A percentile compares a stretch with the other conserved stretches of the same genome.
Conservation (phyloP, 257 asterid species). For the Linderniella brevidens region DNA sequence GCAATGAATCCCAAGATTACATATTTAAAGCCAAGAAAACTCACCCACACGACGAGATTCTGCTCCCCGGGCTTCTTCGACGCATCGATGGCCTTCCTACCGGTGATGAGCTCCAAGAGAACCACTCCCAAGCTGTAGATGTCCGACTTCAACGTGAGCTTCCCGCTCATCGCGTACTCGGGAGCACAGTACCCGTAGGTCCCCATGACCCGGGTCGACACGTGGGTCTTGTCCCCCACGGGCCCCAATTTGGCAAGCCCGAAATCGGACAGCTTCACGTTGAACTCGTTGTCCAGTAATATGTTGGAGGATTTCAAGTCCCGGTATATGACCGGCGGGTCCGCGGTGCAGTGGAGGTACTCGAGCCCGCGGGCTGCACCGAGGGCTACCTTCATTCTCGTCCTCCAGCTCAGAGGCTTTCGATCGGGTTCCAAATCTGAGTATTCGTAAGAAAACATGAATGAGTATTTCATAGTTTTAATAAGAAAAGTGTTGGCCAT, state of each 20-base stretch:
- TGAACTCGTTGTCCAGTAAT: slow-evolving; percentile 38
- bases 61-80: slow-evolving; percentile 38
- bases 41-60: slow-evolving; percentile 56
- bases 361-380: slow-evolving; percentile 71
- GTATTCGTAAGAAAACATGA: background rate
- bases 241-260: slow-evolving; percentile 75
- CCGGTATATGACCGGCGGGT: slow-evolving; percentile 65
- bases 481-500: background rate
- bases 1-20: too few relatives aligned
- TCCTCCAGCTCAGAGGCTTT: slow-evolving; percentile 45
- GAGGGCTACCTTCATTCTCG: slow-evolving; percentile 42
- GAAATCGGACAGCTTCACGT: slow-evolving; percentile 57
- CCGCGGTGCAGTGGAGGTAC: slow-evolving; percentile 46
- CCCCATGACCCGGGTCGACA: slow-evolving; percentile 69
- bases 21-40: slow-evolving; percentile 5
- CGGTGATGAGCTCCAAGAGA: slow-evolving; percentile 53
- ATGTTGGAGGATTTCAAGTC: slow-evolving; percentile 66
- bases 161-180: slow-evolving; percentile 72
- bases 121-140: slow-evolving; percentile 72
- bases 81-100: slow-evolving; percentile 46
- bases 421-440: slow-evolving; percentile 38
- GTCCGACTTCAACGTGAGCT: slow-evolving; percentile 50
- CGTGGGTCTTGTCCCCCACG: slow-evolving; percentile 65
- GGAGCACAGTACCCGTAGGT: slow-evolving; percentile 78
- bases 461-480: background rate